Base-by-base conservation (phyloP, 257 asterid species). In the Coffea canephora region DNA sequence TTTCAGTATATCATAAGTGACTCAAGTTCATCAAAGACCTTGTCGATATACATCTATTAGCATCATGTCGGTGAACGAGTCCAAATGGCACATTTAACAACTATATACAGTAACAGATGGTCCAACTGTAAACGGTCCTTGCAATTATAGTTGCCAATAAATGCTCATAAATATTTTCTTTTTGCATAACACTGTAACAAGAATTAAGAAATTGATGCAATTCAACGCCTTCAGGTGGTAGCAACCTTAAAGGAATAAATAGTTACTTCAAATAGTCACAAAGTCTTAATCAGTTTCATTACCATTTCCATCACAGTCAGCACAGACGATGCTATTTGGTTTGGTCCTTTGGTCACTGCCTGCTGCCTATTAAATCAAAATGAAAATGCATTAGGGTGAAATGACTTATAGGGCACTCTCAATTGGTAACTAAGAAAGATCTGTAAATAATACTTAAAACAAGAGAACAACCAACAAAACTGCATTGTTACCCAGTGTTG, bases 251-350 rank as follows among this genome's bases (percentile, higher is more conserved):
- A 71, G 43, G 19, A 39, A 57, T 13, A 48, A 75, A 23, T 18
- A 72, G 7, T n/a, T 43, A 10, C 34, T 27, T 59, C 18, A 54
- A 0, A 41, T 14, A 3, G 72, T n/a, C 18, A 13, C 23, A 36
- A 23, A 57, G 54, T 49, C 27, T 64, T 6, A 48, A 54, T 12
- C 5, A 71, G 68, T 74, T 34, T 19, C 75, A 83, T 81, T 50
- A 86, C 87, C 87, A 84, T 84, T 84, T 77, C 89, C 89, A 0
- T 86, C 89, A 77, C 89, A 86, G 21, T 74, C 68, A 68, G 67
- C 16, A 77, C 89, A 86, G 11, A 86, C 50, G 1, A 86, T 74
- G 86, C 85, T 86, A 19, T 43, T 84, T 31, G 43, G 21, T 48
- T 86, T 84, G 27, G 82, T 82, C 50, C 65, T 69, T 65, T 74